A percentile compares a stretch with the other conserved stretches of the same genome.
Conservation (phyloP, 805 yeast genomes). For the Metschnikowia amazonensis region DNA sequence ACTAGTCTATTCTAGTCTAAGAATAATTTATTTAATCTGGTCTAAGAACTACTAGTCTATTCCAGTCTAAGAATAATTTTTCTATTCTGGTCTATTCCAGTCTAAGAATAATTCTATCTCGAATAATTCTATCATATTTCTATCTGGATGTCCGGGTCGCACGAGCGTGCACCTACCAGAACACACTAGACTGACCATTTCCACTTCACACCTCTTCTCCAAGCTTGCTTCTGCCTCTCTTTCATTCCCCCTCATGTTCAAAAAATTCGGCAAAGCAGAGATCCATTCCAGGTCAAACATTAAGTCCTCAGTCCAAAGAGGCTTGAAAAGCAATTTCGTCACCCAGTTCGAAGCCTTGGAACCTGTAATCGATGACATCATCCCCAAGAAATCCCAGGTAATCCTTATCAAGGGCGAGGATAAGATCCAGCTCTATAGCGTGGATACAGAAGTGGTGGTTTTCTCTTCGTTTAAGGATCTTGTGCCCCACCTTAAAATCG, state of each 20-base stretch:
- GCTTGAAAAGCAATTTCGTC: constrained; percentile 71
- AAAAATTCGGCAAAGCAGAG: constrained; percentile 76
- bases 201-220: background rate
- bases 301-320: constrained; percentile 91
- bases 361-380: constrained; percentile 69
- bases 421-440: constrained; percentile 70
- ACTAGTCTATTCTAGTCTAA: too few relatives aligned
- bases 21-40: too few relatives aligned
- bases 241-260: constrained; percentile 37
- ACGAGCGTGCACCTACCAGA: constrained; percentile 3
- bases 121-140: too few relatives aligned
- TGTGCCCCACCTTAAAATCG: constrained; percentile 69
- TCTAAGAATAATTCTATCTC: too few relatives aligned
- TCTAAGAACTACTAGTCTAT: too few relatives aligned
- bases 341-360: constrained; percentile 73
- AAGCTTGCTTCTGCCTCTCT: background rate
- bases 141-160: background rate
- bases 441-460: constrained; percentile 70
- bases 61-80: too few relatives aligned
- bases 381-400: constrained; percentile 86
- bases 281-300: constrained; percentile 87
- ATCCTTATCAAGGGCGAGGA: constrained; percentile 84
- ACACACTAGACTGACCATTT: background rate
- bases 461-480: constrained; percentile 79
- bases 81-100: too few relatives aligned